phyloP scores from a whole-genome alignment of 495 filamentous ascomycete genomes.

The Talaromyces adpressus region DNA sequence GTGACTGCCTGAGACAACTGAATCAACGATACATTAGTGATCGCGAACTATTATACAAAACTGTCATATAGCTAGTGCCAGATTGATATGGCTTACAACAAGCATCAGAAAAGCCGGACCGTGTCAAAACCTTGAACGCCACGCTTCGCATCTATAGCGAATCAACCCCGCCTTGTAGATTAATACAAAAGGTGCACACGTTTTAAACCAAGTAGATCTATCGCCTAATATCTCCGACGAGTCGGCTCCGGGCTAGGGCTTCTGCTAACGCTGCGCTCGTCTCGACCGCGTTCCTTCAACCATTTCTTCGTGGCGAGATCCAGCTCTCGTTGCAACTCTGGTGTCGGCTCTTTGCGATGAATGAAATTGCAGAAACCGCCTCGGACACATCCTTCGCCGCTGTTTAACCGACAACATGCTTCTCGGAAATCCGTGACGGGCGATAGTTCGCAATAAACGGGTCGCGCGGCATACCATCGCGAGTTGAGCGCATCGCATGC shows the following conservation, averaged over 20 bases:
- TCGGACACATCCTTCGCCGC: constrained; percentile 88
- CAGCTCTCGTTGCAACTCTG: constrained; percentile 83
- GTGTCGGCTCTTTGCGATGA: constrained; percentile 85
- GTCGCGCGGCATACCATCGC: constrained; percentile 94
- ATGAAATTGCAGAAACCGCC: constrained; percentile 99
- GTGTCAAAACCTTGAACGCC: constrained; percentile 4
- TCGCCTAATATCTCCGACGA: constrained; percentile 55
- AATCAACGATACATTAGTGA: background rate
- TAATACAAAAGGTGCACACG: background rate
- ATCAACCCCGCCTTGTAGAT: background rate
- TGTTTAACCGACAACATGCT: constrained; percentile 92
- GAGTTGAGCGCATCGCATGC: constrained; percentile 92
- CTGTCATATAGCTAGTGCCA: background rate
- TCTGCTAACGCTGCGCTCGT: constrained; percentile 70
- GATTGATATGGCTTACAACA: background rate
- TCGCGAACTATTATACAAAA: background rate
- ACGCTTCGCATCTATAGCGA: constrained; percentile 4
- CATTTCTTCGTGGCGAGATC: constrained; percentile 91
- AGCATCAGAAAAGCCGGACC: constrained; percentile 1
- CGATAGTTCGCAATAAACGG: constrained; percentile 95
- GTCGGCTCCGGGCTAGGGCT: constrained; percentile 74
- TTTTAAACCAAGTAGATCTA: too few species aligned
- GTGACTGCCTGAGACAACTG: background rate
- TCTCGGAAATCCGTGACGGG: constrained; percentile 98
- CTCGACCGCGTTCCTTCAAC: constrained; percentile 77